Evolutionary conservation across 768 basidiomycete species (phyloP), one percentile per base, ranked within the genome.

Genomic region (Tubosaeta sp.): DNA sequence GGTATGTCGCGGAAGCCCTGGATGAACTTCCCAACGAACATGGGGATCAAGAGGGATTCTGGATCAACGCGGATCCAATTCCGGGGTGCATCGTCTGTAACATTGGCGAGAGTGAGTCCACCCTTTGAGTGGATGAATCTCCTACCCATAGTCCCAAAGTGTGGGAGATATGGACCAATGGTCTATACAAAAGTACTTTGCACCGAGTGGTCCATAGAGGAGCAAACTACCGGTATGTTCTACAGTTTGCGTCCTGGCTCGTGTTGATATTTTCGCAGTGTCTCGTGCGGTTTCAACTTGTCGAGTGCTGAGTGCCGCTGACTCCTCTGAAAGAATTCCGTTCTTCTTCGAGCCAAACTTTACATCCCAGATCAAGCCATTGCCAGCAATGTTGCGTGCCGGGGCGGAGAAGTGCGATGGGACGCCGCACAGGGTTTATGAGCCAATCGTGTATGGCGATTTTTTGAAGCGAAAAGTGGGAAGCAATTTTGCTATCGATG

Each of bases 341-440:
- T 95, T 95, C 71, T 96, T 96, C 76, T 95, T 89, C 56, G 94
- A 95, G 66, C 93, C 94, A 0, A 90, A 89, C 51, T 92, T 90
- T 60, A 73, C 83, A 52, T 87, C 92, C 0, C 51, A 72, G 2
- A 71, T 96, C 42, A 68, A 75, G 55, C 87, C 91, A 1, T 70
- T 94, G 6, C 72, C 74, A 4, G 83, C 83, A 6, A 83, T 82
- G 0, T 60, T 76, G 24, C 77, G 83, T 30, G 59, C 78, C 10
- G 34, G 46, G 18, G 44, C 16, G 14, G 27, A 46, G 30, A 45
- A 47, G 4, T 54, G 31, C 21, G 52, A 65, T 34, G n/a, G n/a
- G n/a, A 53, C 57, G 24, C 52, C 59, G 1, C 59, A 61, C 11
- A 69, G 70, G 62, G 62, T 34, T 19, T 76, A 78, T 48, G 46